Evolutionary conservation across 2,329 filamentous ascomycete species (phyloP).

Genomic region (Basipetospora chlamydospora): DNA sequence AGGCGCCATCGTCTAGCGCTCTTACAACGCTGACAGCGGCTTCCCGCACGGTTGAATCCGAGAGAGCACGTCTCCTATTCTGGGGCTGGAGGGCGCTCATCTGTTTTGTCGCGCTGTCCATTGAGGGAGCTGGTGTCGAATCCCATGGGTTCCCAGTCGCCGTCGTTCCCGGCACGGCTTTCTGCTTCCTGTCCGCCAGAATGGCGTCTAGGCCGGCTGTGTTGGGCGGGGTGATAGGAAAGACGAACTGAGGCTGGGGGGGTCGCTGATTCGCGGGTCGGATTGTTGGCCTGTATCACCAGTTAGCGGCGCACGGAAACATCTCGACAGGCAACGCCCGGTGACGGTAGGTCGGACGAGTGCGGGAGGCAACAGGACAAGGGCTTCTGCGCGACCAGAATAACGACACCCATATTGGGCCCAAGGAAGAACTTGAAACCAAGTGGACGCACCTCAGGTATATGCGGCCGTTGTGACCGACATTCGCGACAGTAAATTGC

Average conservation of each 20-base stretch:
- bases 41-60: constrained; percentile 65
- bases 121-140: background rate
- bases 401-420: no score
- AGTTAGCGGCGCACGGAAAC: no score
- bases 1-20: constrained; percentile 48
- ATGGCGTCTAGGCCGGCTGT: constrained; percentile 40
- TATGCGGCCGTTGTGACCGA: constrained; percentile 70
- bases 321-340: no score
- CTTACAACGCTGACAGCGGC: constrained; percentile 26
- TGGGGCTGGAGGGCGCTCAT: constrained; percentile 2
- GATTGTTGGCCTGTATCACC: constrained; percentile 37
- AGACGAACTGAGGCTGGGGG: constrained; percentile 45
- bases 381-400: no score
- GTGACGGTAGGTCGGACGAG: no score
- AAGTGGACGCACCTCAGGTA: constrained; percentile 53
- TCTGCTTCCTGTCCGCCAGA: constrained; percentile 14
- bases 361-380: no score
- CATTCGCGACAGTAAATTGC: constrained; percentile 68
- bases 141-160: background rate
- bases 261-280: constrained; percentile 47
- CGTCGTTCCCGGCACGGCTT: constrained; percentile 11
- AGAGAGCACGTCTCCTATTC: constrained; percentile 50
- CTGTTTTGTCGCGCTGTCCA: background rate
- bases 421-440: no score
- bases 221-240: constrained; percentile 45